Evolutionary conservation across 2,329 filamentous ascomycete species (phyloP).

Genomic region (Verticillium longisporum): DNA sequence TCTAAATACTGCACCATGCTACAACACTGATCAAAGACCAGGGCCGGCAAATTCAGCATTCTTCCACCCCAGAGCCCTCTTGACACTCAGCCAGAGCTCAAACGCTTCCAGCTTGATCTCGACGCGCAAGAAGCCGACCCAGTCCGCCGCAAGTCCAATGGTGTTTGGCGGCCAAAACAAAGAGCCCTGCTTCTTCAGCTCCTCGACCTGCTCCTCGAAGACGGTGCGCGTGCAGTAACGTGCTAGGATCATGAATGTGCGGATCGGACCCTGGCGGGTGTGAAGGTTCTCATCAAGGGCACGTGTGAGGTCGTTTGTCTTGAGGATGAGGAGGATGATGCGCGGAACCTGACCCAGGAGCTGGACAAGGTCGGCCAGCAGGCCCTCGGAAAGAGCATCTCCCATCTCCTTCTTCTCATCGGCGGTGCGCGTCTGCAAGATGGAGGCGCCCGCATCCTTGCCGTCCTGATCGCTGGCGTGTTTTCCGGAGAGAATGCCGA

Average conservation of each 20-base stretch:
- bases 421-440: constrained; percentile 52
- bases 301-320: constrained; percentile 94
- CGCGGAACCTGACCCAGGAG: constrained; percentile 82
- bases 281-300: constrained; percentile 88
- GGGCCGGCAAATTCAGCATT: constrained; percentile 8
- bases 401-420: constrained; percentile 85
- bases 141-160: constrained; percentile 46
- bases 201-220: constrained; percentile 56
- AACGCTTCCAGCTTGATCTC: constrained; percentile 57
- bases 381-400: constrained; percentile 75
- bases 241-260: constrained; percentile 61
- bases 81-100: constrained; percentile 52
- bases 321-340: constrained; percentile 90
- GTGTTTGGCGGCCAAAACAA: constrained; percentile 53
- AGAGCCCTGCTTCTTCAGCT: constrained; percentile 44
- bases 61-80: constrained; percentile 35
- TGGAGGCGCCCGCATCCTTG: constrained; percentile 45
- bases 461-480: background rate
- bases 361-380: constrained; percentile 82
- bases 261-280: constrained; percentile 60
- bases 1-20: background rate
- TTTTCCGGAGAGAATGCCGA: constrained; percentile 51
- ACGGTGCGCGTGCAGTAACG: constrained; percentile 62
- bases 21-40: background rate
- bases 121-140: constrained; percentile 51